A percentile compares a stretch with the other conserved stretches of the same genome.
phyloP scores from a whole-genome alignment of 179 eudicot species.

The Silene noctiflora region DNA sequence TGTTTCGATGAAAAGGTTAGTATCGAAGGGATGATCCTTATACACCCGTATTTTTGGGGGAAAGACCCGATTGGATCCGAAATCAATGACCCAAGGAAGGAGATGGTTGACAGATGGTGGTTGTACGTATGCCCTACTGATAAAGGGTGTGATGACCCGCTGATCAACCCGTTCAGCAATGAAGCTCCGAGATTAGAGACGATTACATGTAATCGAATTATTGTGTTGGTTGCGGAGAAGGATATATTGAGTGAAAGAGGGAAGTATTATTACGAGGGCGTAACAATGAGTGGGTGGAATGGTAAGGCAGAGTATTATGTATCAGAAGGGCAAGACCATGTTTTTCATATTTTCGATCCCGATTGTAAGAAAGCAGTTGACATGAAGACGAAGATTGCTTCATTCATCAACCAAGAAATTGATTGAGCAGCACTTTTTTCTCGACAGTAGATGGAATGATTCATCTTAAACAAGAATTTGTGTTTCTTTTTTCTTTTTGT shows the following conservation, averaged over 20 bases:
- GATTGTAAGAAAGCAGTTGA: slow-evolving; percentile 25
- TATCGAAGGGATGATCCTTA: slow-evolving; percentile 30
- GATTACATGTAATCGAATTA: slow-evolving; percentile 35
- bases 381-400: slow-evolving; percentile 29
- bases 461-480: no score
- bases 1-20: background rate
- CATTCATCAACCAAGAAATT: slow-evolving; percentile 33
- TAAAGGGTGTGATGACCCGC: slow-evolving; percentile 50
- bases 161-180: slow-evolving; percentile 49
- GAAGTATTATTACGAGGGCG: slow-evolving; percentile 29
- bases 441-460: no score
- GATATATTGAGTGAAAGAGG: slow-evolving; percentile 49
- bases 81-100: slow-evolving; percentile 20
- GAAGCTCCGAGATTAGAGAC: slow-evolving; percentile 27
- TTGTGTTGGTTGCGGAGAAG: slow-evolving; percentile 55
- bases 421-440: background rate
- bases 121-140: slow-evolving; percentile 48
- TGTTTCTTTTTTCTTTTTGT: no score
- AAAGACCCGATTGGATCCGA: slow-evolving; percentile 34
- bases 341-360: slow-evolving; percentile 46
- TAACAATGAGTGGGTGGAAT: slow-evolving; percentile 36
- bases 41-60: slow-evolving; percentile 58
- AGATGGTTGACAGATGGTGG: slow-evolving; percentile 56
- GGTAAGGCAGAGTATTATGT: slow-evolving; percentile 44
- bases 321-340: slow-evolving; percentile 47